phyloP scores from a whole-genome alignment of 2,329 filamentous ascomycete species.

The Fusarium circinatum region DNA sequence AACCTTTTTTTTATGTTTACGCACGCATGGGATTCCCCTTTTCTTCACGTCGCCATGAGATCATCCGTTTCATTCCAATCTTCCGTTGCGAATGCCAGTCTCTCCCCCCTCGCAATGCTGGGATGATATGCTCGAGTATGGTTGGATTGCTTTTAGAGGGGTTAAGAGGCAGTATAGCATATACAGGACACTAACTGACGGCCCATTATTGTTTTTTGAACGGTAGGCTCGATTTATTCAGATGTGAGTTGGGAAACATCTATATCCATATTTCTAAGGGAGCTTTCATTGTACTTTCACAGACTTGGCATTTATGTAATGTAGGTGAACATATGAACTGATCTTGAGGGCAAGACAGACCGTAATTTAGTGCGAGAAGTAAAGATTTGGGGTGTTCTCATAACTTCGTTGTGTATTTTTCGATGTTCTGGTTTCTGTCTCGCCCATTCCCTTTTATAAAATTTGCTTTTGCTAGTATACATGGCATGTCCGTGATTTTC shows the following conservation, averaged over 20 bases:
- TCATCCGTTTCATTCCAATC: constrained; percentile 6
- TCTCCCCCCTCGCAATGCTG: constrained; percentile 1
- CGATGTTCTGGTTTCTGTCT: background rate
- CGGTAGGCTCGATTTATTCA: background rate
- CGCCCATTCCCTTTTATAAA: background rate
- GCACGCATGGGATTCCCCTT: constrained; percentile 39
- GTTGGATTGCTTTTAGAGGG: constrained; percentile 26
- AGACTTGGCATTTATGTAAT: background rate
- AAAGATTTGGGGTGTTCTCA: background rate
- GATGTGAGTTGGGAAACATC: constrained; percentile 1
- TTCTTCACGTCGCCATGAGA: constrained; percentile 27
- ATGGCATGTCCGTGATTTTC: background rate
- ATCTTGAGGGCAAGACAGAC: background rate
- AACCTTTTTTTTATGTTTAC: constrained; percentile 41
- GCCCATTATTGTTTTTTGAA: background rate
- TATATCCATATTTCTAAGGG: no score
- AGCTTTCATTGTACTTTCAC: background rate
- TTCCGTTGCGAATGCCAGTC: constrained; percentile 11
- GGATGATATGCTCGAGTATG: constrained; percentile 7
- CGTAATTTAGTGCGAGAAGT: background rate
- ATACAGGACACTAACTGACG: constrained; percentile 31
- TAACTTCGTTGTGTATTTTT: background rate
- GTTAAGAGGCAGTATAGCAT: constrained; percentile 27
- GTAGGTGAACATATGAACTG: background rate
- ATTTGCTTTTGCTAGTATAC: constrained; percentile 27